Conservation (phyloP, 768 basidiomycete species). For the Tricholomella constricta region DNA sequence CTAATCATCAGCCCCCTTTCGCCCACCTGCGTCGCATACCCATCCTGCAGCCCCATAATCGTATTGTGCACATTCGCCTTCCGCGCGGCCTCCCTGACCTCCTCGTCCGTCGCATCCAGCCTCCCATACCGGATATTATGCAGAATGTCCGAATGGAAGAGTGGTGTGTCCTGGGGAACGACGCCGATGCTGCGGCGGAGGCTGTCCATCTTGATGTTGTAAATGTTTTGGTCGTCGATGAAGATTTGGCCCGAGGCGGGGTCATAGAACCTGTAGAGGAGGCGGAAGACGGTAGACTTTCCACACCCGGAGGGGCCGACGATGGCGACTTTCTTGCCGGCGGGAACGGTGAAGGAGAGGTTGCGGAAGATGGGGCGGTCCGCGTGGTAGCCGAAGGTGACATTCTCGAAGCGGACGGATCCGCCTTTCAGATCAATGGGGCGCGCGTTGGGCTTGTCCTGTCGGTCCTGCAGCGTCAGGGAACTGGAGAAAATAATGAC, state of each 20-base stretch:
- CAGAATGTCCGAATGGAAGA: conserved; percentile 95
- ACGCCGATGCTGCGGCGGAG: conserved; percentile 83
- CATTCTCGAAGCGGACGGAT: conserved; percentile 89
- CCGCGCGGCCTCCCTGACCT: conserved; percentile 80
- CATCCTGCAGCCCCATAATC: conserved; percentile 78
- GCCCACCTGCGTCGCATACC: conserved; percentile 89
- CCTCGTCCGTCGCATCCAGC: conserved; percentile 83
- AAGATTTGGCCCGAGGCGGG: conserved; percentile 78
- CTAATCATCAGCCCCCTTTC: conserved; percentile 98
- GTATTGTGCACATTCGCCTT: conserved; percentile 89
- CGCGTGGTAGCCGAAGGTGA: conserved; percentile 90
- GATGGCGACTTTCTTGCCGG: conserved; percentile 95
- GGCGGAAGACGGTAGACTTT: conserved; percentile 94
- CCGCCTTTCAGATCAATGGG: conserved; percentile 77
- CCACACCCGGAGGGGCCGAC: conserved; percentile 98
- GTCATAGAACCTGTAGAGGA: conserved; percentile 94
- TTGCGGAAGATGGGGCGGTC: conserved; percentile 88
- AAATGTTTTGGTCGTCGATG: conserved; percentile 87
- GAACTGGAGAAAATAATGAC: background rate
- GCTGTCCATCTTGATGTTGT: conserved; percentile 67
- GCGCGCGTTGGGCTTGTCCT: conserved; percentile 72
- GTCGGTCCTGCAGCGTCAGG: background rate
- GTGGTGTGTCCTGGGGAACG: conserved; percentile 96
- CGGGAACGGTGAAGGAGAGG: conserved; percentile 88
- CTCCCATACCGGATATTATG: conserved; percentile 95